phyloP scores from a whole-genome alignment of 2,329 filamentous ascomycete species.

The Iodosphaeria phyllophila region DNA sequence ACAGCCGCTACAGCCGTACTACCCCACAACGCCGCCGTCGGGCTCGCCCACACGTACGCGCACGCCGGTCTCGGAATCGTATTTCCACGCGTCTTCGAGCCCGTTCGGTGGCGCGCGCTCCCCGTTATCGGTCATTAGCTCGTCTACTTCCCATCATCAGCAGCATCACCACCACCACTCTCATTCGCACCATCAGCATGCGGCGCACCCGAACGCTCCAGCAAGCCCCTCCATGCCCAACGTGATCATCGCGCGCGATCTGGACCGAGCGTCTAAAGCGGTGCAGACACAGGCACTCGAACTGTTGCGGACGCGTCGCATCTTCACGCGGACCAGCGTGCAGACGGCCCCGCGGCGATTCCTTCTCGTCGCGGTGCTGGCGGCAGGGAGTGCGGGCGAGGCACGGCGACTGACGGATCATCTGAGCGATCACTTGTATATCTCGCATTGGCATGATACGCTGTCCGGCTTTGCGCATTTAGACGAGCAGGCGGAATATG shows the following conservation, averaged over 20 bases:
- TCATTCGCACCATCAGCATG: no score
- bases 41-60: no score
- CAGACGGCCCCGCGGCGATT: conserved; percentile 62
- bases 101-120: no score
- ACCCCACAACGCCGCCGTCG: no score
- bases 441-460: conserved; percentile 68
- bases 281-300: conserved; percentile 70
- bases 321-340: conserved; percentile 57
- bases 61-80: no score
- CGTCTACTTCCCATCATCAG: no score
- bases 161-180: no score
- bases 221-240: no score
- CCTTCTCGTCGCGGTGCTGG: conserved; percentile 58
- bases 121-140: no score
- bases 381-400: conserved; percentile 21
- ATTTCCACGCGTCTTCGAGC: no score
- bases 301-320: conserved; percentile 61
- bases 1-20: neutral
- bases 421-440: conserved; percentile 67
- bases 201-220: no score
- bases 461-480: conserved; percentile 58
- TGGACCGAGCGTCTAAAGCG: conserved; percentile 52
- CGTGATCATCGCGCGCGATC: conserved; percentile 63
- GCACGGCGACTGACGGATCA: conserved; percentile 32
- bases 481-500: conserved; percentile 34